These are phyloP conservation scores for Teratosphaeria gauchensis DNA, from an alignment of 2,329 filamentous ascomycete species.

Conservation along the genomic window DNA sequence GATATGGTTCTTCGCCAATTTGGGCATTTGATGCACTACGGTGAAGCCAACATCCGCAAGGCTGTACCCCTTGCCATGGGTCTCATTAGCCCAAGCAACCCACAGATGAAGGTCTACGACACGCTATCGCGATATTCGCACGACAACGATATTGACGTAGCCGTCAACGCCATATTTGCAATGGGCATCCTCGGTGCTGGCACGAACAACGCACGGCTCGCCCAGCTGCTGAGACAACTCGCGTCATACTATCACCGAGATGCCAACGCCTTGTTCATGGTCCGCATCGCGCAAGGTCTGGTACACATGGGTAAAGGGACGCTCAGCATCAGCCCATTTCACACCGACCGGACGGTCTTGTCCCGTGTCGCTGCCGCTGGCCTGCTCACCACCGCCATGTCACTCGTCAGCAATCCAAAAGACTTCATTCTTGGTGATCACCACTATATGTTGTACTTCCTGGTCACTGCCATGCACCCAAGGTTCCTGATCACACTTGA, in stretches of 20 bases:
- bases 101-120: constrained; percentile 99
- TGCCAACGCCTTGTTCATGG: constrained; percentile 95
- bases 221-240: constrained; percentile 85
- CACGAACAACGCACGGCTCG: constrained; percentile 94
- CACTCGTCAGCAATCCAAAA: constrained; percentile 84
- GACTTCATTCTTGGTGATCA: constrained; percentile 62
- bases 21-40: constrained; percentile 98
- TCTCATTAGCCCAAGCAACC: constrained; percentile 91
- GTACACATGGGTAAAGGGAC: constrained; percentile 99
- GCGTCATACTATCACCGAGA: constrained; percentile 98
- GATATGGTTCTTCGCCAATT: constrained; percentile 98
- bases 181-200: constrained; percentile 96
- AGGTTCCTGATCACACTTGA: constrained; percentile 94
- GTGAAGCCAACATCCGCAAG: constrained; percentile 91
- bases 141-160: constrained; percentile 97
- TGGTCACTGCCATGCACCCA: constrained; percentile 93
- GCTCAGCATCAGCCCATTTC: constrained; percentile 93
- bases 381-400: constrained; percentile 78
- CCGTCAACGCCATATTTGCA: constrained; percentile 96
- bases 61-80: constrained; percentile 95
- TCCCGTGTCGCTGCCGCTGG: constrained; percentile 86
- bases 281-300: constrained; percentile 92
- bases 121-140: constrained; percentile 95
- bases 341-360: constrained; percentile 92
- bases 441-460: constrained; percentile 95